Percentiles rank a stretch among this genome's conserved stretches.
phyloP scores from a whole-genome alignment of 805 yeast genomes.

The Hemisphaericaspora nanyangensis region DNA sequence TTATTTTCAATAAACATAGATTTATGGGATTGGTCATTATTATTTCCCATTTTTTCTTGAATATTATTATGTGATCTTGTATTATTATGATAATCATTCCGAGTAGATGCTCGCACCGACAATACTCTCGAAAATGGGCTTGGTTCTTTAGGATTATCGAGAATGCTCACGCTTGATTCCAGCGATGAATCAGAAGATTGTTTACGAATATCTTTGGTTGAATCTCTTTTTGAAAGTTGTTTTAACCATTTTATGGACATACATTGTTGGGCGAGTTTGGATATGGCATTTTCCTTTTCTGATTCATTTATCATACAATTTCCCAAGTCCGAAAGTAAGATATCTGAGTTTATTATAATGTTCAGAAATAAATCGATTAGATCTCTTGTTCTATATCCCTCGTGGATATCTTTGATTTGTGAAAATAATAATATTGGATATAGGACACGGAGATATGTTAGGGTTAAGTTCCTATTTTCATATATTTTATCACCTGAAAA shows the following conservation, averaged over 20 bases:
- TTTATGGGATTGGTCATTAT: neutral
- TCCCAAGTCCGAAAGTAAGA: neutral
- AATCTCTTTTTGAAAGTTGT: conserved; percentile 4
- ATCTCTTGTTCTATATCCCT: conserved; percentile 56
- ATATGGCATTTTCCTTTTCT: conserved; percentile 19
- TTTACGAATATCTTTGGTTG: neutral
- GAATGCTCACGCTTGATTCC: neutral
- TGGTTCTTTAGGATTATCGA: conserved; percentile 1
- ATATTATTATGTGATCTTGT: conserved; percentile 26
- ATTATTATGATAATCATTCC: conserved; percentile 33
- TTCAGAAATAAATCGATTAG: conserved; percentile 48
- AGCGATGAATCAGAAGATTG: neutral
- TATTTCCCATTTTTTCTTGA: conserved; percentile 3
- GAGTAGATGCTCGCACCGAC: conserved; percentile 31
- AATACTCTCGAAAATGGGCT: conserved; percentile 22
- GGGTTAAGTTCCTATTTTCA: conserved; percentile 48
- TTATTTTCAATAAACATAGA: conserved; percentile 20
- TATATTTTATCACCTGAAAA: conserved; percentile 50
- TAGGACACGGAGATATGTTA: conserved; percentile 63
- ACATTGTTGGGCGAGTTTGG: conserved; percentile 32
- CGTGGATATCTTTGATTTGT: conserved; percentile 46
- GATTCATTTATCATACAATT: neutral
- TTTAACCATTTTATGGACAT: conserved; percentile 32
- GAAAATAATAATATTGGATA: conserved; percentile 67
- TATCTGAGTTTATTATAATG: conserved; percentile 32